Evolutionary conservation across 2,329 filamentous ascomycete species (phyloP).

Genomic region (Phoma sp.): DNA sequence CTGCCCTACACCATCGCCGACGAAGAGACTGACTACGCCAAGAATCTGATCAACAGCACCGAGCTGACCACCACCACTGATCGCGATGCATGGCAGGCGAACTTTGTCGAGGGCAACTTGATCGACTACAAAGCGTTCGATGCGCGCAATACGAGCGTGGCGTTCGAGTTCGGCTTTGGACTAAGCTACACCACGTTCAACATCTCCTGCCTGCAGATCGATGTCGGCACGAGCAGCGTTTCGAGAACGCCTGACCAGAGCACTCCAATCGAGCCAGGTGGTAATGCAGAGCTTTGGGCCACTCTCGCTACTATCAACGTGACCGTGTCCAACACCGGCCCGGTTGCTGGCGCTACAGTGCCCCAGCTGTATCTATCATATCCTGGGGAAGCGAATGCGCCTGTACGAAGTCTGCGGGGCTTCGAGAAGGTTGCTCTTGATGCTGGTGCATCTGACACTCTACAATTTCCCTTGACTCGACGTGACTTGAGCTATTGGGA

Average conservation of each 20-base stretch:
- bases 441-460: slow-evolving; percentile 50
- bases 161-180: slow-evolving; percentile 49
- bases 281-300: slow-evolving; percentile 62
- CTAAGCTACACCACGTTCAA: slow-evolving; percentile 49
- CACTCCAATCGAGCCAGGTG: slow-evolving; percentile 51
- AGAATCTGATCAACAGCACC: slow-evolving; percentile 46
- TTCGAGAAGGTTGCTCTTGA: slow-evolving; percentile 60
- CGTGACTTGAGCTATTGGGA: slow-evolving; percentile 61
- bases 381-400: slow-evolving; percentile 37
- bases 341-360: slow-evolving; percentile 56
- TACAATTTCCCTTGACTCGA: slow-evolving; percentile 56
- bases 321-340: slow-evolving; percentile 61
- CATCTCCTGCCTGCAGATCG: slow-evolving; percentile 28
- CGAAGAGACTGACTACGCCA: slow-evolving; percentile 68
- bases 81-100: slow-evolving; percentile 52
- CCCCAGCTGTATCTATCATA: slow-evolving; percentile 64
- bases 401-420: slow-evolving; percentile 49
- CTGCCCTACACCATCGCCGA: slow-evolving; percentile 86
- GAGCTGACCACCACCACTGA: slow-evolving; percentile 41
- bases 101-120: slow-evolving; percentile 60
- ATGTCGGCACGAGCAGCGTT: slow-evolving; percentile 16
- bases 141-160: slow-evolving; percentile 32
- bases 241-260: slow-evolving; percentile 24
- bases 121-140: slow-evolving; percentile 64
- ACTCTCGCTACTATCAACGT: slow-evolving; percentile 57